Evolutionary conservation across 129 eudicot species (phyloP).

Genomic region (Flaveria robusta): DNA sequence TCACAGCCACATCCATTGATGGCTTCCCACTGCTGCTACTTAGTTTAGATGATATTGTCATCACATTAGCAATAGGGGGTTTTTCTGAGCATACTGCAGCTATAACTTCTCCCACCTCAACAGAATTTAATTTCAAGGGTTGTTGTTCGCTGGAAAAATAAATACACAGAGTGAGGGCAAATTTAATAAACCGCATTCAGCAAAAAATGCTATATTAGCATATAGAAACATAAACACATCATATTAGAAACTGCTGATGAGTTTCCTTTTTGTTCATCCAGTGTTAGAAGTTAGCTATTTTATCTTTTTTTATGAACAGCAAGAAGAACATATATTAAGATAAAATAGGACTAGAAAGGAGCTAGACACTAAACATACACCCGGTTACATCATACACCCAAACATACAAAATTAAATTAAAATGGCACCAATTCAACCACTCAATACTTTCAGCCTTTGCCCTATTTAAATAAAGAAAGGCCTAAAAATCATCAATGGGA

Average conservation of each 20-base stretch:
- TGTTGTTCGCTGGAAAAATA: slow-evolving; percentile 76
- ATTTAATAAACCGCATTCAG: slow-evolving; percentile 7
- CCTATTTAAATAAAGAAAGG: too few relatives aligned
- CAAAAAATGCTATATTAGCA: background rate
- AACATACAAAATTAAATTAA: too few relatives aligned
- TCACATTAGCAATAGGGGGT: slow-evolving; percentile 50
- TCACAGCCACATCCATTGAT: slow-evolving; percentile 97
- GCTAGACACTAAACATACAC: too few relatives aligned
- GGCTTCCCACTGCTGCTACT: slow-evolving; percentile 82
- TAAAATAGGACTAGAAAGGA: too few relatives aligned
- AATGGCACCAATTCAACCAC: background rate
- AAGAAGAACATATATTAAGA: too few relatives aligned
- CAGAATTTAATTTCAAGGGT: slow-evolving; percentile 73
- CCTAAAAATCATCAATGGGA: too few relatives aligned
- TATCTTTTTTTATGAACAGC: background rate
- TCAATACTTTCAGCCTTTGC: too few relatives aligned
- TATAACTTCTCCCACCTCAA: slow-evolving; percentile 89
- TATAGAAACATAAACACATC: slow-evolving; percentile 3
- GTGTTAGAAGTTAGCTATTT: background rate
- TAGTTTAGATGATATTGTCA: slow-evolving; percentile 73
- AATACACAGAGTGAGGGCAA: slow-evolving; percentile 34
- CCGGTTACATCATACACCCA: too few relatives aligned
- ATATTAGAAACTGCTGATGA: background rate
- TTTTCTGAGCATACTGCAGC: slow-evolving; percentile 91
- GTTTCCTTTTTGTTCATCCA: background rate